Percentiles rank a stretch among this genome's conserved stretches.
Evolutionary conservation across 2,329 filamentous ascomycete genomes (phyloP).

Genomic region (Cytospora mali): DNA sequence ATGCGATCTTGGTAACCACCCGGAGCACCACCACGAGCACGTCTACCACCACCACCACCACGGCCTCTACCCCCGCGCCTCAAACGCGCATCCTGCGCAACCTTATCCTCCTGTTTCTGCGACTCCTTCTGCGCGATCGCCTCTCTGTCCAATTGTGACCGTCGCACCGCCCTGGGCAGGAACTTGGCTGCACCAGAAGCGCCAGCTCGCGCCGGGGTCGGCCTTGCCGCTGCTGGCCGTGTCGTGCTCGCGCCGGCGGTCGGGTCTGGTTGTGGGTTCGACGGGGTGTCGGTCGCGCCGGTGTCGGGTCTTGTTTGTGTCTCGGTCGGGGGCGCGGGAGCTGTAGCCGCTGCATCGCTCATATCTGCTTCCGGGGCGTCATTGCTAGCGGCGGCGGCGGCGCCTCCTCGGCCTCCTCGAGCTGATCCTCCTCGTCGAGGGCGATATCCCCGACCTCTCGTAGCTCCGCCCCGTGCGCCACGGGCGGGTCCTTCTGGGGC

Average conservation of each 20-base stretch:
- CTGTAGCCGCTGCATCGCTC: neutral
- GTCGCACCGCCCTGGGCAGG: constrained; percentile 39
- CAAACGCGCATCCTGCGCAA: constrained; percentile 37
- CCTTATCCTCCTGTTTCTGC: constrained; percentile 35
- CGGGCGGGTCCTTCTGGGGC: constrained; percentile 22
- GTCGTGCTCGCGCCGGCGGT: constrained; percentile 12
- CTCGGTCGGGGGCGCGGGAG: neutral
- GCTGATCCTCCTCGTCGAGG: constrained; percentile 21
- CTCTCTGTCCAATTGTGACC: constrained; percentile 40
- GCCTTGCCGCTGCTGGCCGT: neutral
- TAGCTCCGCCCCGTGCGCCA: constrained; percentile 21
- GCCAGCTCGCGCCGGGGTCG: constrained; percentile 13
- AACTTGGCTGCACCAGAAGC: constrained; percentile 30
- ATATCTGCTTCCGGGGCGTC: neutral
- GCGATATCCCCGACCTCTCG: constrained; percentile 35
- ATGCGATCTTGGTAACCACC: constrained; percentile 23
- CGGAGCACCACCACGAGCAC: constrained; percentile 32
- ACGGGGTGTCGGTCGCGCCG: neutral
- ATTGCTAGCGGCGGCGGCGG: constrained; percentile 8
- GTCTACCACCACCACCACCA: constrained; percentile 34
- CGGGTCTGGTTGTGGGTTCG: constrained; percentile 7
- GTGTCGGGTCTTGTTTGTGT: neutral
- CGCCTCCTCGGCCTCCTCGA: constrained; percentile 35
- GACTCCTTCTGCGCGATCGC: constrained; percentile 41
- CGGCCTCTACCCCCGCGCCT: constrained; percentile 31